phyloP scores from a whole-genome alignment of 768 basidiomycete species.

The Lactarius quietus region DNA sequence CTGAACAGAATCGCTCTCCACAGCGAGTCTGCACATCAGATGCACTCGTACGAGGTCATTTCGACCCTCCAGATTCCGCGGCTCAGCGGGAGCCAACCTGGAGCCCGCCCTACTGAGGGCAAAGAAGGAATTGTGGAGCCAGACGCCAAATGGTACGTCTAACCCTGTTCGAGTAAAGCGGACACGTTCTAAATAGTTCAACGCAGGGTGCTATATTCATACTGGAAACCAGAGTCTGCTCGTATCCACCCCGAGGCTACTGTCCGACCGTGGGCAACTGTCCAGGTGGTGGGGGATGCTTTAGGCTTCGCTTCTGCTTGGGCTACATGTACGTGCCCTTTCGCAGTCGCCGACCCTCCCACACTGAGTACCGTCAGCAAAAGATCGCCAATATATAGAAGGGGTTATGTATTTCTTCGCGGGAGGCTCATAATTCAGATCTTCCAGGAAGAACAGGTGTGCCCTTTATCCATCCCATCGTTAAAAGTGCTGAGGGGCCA shows the following conservation, averaged over 20 bases:
- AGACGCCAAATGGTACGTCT: conserved; percentile 55
- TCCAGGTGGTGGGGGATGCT: conserved; percentile 75
- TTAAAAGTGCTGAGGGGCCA: not conserved
- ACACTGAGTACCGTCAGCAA: conserved; percentile 38
- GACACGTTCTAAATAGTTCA: not conserved
- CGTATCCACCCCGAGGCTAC: conserved; percentile 84
- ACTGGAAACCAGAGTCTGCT: conserved; percentile 79
- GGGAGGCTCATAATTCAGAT: conserved; percentile 71
- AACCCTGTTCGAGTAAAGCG: not conserved
- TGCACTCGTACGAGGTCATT: conserved; percentile 77
- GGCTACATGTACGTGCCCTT: conserved; percentile 59
- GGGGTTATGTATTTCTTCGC: conserved; percentile 71
- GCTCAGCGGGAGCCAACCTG: conserved; percentile 54
- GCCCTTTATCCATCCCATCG: conserved; percentile 18
- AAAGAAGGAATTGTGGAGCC: conserved; percentile 66
- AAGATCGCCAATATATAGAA: conserved; percentile 76
- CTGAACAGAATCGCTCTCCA: conserved; percentile 80
- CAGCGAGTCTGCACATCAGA: conserved; percentile 68
- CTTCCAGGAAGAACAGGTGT: conserved; percentile 82
- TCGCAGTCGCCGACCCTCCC: conserved; percentile 4
- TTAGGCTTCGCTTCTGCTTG: conserved; percentile 75
- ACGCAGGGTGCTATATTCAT: conserved; percentile 70
- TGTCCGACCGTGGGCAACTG: conserved; percentile 80
- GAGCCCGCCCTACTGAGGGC: conserved; percentile 72
- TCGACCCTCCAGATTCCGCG: conserved; percentile 72